Evolutionary conservation across 1,139 yeast genomes (phyloP).

Genomic region (Saccharomycopsis hybrid): DNA sequence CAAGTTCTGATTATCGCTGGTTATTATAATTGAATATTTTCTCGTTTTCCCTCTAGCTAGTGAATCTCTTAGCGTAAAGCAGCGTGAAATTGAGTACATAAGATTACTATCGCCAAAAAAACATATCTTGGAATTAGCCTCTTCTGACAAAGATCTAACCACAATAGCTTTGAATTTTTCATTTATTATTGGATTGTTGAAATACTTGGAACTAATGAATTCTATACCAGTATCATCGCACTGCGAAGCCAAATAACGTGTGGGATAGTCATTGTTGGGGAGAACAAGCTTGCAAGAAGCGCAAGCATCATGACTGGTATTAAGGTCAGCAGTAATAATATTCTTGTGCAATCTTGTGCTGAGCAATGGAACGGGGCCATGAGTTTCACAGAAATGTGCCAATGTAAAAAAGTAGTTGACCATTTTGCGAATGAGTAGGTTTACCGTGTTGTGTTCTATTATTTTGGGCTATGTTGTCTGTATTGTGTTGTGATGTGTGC

Average conservation of each 20-base stretch:
- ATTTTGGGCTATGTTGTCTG: too few relatives aligned
- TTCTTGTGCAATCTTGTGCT: slow-evolving; percentile 8
- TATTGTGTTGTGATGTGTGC: too few relatives aligned
- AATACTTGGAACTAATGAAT: slow-evolving; percentile 6
- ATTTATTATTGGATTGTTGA: slow-evolving; percentile 5
- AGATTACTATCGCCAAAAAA: slow-evolving; percentile 19
- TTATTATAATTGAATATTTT: slow-evolving; percentile 17
- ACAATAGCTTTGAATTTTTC: slow-evolving; percentile 13
- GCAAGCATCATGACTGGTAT: not conserved
- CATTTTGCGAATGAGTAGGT: too few relatives aligned
- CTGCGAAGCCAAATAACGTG: slow-evolving; percentile 2
- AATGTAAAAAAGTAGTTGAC: slow-evolving; percentile 17
- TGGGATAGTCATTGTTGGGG: slow-evolving; percentile 5
- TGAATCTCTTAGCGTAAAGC: slow-evolving; percentile 14
- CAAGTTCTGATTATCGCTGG: slow-evolving; percentile 16
- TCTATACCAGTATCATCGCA: not conserved
- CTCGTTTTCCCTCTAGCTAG: slow-evolving; percentile 19
- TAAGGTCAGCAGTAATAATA: not conserved
- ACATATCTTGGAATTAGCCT: slow-evolving; percentile 16
- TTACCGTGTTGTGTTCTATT: too few relatives aligned
- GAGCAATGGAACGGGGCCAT: slow-evolving; percentile 18
- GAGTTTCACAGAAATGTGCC: slow-evolving; percentile 21
- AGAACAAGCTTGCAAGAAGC: slow-evolving; percentile 12
- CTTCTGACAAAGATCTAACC: slow-evolving; percentile 18
- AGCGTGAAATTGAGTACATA: slow-evolving; percentile 16